These are phyloP conservation scores for Curvularia eragrostidis DNA, from an alignment of 2,329 filamentous ascomycete species.

Conservation along the genomic window DNA sequence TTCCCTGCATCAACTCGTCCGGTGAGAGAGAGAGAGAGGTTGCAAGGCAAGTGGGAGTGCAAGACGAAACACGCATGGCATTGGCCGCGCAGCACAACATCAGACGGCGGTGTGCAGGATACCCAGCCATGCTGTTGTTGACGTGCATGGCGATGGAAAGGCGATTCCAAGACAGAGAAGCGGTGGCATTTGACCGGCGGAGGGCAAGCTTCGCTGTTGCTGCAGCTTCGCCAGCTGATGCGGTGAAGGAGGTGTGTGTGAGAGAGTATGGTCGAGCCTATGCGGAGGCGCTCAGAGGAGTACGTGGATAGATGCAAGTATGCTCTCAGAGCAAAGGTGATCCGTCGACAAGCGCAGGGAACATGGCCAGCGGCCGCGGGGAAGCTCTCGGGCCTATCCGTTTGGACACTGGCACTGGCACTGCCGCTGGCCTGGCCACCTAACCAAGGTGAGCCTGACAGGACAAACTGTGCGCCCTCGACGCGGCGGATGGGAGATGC, in stretches of 20 bases:
- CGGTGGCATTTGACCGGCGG: constrained; percentile 1
- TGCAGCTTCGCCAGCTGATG: background rate
- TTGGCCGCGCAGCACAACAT: background rate
- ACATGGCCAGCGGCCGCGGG: constrained; percentile 16
- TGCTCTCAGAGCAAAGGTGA: background rate
- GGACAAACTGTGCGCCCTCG: constrained; percentile 14
- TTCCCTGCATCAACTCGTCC: background rate
- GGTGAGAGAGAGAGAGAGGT: constrained; percentile 1
- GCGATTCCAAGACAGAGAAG: background rate
- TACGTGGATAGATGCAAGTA: constrained; percentile 7
- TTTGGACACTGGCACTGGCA: constrained; percentile 15
- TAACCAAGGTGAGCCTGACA: constrained; percentile 22
- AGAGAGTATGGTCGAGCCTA: background rate
- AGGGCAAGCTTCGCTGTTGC: background rate
- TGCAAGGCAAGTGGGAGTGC: background rate
- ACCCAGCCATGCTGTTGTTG: background rate
- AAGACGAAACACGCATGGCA: background rate
- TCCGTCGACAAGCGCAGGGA: constrained; percentile 9
- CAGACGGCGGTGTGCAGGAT: background rate
- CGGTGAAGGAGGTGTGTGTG: constrained; percentile 8
- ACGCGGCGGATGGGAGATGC: constrained; percentile 8
- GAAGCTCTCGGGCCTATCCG: constrained; percentile 17
- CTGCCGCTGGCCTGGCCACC: constrained; percentile 5
- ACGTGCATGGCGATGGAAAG: background rate
- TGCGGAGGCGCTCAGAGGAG: constrained; percentile 3